Evolutionary conservation across 2,329 filamentous ascomycete species (phyloP).

Genomic region (Hirsutella thompsonii): DNA sequence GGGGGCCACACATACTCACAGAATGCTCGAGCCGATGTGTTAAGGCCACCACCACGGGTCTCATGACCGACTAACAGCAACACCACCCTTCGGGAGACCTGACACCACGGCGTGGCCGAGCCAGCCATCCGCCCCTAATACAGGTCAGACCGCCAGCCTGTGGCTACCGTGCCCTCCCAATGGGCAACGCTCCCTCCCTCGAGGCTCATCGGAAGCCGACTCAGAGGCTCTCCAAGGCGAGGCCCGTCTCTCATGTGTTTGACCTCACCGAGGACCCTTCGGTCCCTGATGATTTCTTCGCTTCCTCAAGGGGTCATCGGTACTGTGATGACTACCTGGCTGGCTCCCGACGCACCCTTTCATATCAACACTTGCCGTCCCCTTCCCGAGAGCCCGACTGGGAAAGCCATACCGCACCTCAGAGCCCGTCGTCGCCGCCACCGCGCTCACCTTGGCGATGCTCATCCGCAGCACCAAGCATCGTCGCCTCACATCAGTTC

Average conservation of each 20-base stretch:
- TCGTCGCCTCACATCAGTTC: not conserved
- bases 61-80: not conserved
- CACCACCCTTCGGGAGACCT: not conserved
- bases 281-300: slow-evolving; percentile 11
- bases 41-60: not conserved
- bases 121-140: not conserved
- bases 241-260: slow-evolving; percentile 23
- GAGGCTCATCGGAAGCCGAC: slow-evolving; percentile 25
- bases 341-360: slow-evolving; percentile 9
- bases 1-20: not conserved
- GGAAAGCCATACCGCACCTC: not conserved
- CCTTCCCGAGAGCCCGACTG: not conserved
- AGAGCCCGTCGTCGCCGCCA: not conserved
- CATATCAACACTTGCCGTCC: not conserved
- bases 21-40: not conserved
- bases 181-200: slow-evolving; percentile 38
- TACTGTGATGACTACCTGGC: slow-evolving; percentile 19
- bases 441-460: not conserved
- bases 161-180: slow-evolving; percentile 10
- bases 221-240: slow-evolving; percentile 40
- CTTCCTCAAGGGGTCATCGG: slow-evolving; percentile 8
- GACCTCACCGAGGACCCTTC: slow-evolving; percentile 22
- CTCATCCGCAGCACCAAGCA: not conserved
- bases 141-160: not conserved
- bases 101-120: not conserved